These are phyloP conservation scores for Abelmoschus esculentus DNA, from an alignment of 345 rosid genomes.

Conservation along the genomic window DNA sequence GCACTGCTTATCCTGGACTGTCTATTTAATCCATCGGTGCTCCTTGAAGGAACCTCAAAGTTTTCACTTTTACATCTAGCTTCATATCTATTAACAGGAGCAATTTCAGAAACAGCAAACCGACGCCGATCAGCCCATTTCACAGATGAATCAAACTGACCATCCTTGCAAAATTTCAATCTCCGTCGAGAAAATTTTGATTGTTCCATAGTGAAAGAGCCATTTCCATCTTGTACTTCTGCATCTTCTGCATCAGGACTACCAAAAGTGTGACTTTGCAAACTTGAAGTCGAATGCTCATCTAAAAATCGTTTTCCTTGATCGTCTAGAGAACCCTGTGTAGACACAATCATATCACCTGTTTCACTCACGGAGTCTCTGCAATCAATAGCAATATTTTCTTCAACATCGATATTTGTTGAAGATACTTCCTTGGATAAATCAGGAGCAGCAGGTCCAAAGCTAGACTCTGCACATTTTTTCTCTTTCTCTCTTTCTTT, in stretches of 20 bases:
- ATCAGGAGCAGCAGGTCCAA: conserved; percentile 14
- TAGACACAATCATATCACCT: conserved; percentile 36
- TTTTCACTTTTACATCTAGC: conserved; percentile 45
- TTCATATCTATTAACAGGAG: conserved; percentile 40
- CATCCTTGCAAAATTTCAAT: conserved; percentile 44
- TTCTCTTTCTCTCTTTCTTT: conserved; percentile 72
- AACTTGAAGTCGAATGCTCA: conserved; percentile 25
- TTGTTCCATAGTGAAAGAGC: conserved; percentile 39
- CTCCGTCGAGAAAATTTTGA: conserved; percentile 44
- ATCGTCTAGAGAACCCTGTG: conserved; percentile 48
- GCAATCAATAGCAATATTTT: not conserved
- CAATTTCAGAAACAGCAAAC: conserved; percentile 38
- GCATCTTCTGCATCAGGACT: conserved; percentile 21
- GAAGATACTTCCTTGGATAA: conserved; percentile 36
- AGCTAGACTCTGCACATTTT: conserved; percentile 27
- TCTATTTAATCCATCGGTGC: conserved; percentile 42
- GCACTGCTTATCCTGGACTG: conserved; percentile 38
- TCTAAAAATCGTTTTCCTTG: conserved; percentile 32
- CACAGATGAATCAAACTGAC: conserved; percentile 35
- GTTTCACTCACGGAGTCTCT: conserved; percentile 11
- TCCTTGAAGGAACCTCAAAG: conserved; percentile 45
- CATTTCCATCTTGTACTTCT: conserved; percentile 40
- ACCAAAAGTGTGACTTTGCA: conserved; percentile 36
- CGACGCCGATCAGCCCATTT: conserved; percentile 61
- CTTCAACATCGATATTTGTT: conserved; percentile 30